Evolutionary conservation across 805 yeast species (phyloP).

Genomic region (Starmerella scarabaei): DNA sequence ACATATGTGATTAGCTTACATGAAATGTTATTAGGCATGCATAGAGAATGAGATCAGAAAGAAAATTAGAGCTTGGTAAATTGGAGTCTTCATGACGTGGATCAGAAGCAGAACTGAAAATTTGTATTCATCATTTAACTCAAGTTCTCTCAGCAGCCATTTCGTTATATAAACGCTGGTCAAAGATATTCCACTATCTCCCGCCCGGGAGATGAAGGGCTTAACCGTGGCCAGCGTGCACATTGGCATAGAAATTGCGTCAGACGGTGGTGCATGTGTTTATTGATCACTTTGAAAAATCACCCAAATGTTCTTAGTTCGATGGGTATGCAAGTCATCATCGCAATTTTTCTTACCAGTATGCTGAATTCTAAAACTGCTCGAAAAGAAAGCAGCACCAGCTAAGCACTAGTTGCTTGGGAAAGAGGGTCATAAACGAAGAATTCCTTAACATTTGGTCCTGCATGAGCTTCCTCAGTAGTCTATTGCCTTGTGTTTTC

Average conservation of each 20-base stretch:
- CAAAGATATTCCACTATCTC: too few species aligned
- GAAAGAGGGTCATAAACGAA: slow-evolving; percentile 23
- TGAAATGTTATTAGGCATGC: too few species aligned
- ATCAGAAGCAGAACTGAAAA: slow-evolving; percentile 26
- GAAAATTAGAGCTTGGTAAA: slow-evolving; percentile 24
- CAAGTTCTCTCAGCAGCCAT: too few species aligned
- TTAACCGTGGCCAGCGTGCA: too few species aligned
- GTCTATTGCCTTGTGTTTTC: slow-evolving; percentile 19
- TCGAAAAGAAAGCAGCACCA: slow-evolving; percentile 5
- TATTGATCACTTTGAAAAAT: slow-evolving; percentile 16
- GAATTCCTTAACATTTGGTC: slow-evolving; percentile 25
- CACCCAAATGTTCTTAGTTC: slow-evolving; percentile 18
- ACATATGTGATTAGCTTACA: too few species aligned
- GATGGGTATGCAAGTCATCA: slow-evolving; percentile 19
- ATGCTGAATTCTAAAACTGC: too few species aligned
- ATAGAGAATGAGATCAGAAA: slow-evolving; percentile 15
- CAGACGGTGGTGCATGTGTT: slow-evolving; percentile 27
- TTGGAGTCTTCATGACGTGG: slow-evolving; percentile 21
- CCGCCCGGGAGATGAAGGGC: too few species aligned
- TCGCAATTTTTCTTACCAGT: too few species aligned
- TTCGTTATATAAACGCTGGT: too few species aligned
- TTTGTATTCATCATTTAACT: slow-evolving; percentile 20
- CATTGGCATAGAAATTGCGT: slow-evolving; percentile 3
- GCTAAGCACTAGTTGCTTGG: slow-evolving; percentile 7
- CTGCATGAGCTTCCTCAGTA: slow-evolving; percentile 26